Evolutionary conservation across 2,329 filamentous ascomycete genomes (phyloP).

Genomic region (Achaetomium macrosporum): DNA sequence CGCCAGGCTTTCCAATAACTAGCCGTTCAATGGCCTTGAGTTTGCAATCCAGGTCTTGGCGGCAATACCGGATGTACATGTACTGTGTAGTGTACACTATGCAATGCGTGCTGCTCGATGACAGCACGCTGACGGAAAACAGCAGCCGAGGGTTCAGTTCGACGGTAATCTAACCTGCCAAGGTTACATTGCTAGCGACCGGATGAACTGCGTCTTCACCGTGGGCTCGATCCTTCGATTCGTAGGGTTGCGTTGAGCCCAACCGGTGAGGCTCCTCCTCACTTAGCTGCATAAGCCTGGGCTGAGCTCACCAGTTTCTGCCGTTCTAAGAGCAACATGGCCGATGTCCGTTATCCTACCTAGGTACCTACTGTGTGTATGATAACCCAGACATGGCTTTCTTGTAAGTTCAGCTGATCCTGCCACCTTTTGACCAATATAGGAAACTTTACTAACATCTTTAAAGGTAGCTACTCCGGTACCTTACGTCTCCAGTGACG

Average conservation of each 20-base stretch:
- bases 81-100: background rate
- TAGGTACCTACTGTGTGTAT: no score
- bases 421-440: no score
- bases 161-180: conserved; percentile 8
- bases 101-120: background rate
- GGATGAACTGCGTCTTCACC: conserved; percentile 9
- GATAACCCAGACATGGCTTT: no score
- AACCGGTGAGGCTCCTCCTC: conserved; percentile 8
- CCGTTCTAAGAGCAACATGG: no score
- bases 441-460: no score
- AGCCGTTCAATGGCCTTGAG: background rate
- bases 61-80: no score
- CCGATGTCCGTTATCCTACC: no score
- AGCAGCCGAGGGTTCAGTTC: background rate
- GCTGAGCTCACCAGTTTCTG: no score
- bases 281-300: no score
- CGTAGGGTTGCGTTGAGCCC: conserved; percentile 4
- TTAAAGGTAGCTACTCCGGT: no score
- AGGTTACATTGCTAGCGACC: conserved; percentile 11
- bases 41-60: background rate
- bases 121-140: background rate
- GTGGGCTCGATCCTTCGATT: conserved; percentile 2
- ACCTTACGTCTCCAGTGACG: no score
- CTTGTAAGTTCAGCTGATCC: no score
- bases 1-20: background rate